phyloP scores from a whole-genome alignment of 768 basidiomycete genomes.

The Strobilomyces confusus region DNA sequence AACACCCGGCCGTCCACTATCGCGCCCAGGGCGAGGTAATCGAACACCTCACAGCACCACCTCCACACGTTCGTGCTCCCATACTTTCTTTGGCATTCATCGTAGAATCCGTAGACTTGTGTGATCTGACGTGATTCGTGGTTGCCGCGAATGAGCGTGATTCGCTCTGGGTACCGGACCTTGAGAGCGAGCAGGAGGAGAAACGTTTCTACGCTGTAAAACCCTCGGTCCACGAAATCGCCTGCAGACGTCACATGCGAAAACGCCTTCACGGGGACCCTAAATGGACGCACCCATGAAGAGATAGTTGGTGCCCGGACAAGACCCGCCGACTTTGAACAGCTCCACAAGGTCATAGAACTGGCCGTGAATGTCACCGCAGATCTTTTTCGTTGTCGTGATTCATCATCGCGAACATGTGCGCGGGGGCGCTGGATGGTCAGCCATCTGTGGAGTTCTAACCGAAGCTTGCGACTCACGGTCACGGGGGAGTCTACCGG shows the following conservation, averaged over 20 bases:
- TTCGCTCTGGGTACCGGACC: slow-evolving; percentile 94
- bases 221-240: slow-evolving; percentile 97
- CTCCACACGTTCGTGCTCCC: slow-evolving; percentile 93
- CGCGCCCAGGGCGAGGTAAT: slow-evolving; percentile 91
- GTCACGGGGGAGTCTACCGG: slow-evolving; percentile 95
- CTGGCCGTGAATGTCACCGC: slow-evolving; percentile 96
- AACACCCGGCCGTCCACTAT: slow-evolving; percentile 97
- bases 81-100: slow-evolving; percentile 96
- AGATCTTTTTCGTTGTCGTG: slow-evolving; percentile 50
- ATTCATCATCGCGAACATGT: slow-evolving; percentile 4
- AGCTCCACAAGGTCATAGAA: slow-evolving; percentile 97
- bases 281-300: slow-evolving; percentile 75
- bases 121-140: slow-evolving; percentile 98
- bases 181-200: slow-evolving; percentile 92
- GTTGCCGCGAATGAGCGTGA: slow-evolving; percentile 95
- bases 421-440: not conserved
- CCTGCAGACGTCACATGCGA: slow-evolving; percentile 44
- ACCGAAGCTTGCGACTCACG: slow-evolving; percentile 42
- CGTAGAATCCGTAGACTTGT: slow-evolving; percentile 92
- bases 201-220: slow-evolving; percentile 96
- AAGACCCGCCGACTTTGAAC: slow-evolving; percentile 88
- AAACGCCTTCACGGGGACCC: not conserved
- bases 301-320: slow-evolving; percentile 91
- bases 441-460: not conserved
- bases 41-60: slow-evolving; percentile 98